Evolutionary conservation across 2,329 filamentous ascomycete species (phyloP).

Genomic region (Trichoderma arundinaceum): DNA sequence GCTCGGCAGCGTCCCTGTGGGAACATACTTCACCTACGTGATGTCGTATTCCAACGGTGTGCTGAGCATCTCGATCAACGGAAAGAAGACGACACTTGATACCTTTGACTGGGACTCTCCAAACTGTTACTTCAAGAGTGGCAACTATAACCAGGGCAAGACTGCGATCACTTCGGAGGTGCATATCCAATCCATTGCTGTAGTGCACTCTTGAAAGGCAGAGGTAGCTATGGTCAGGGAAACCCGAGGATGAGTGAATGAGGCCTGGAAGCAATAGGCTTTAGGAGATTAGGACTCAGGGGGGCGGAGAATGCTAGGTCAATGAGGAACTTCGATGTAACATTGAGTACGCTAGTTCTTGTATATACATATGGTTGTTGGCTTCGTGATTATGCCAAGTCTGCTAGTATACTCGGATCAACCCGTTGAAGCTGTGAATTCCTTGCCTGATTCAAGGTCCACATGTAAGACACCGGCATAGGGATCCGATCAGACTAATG

Average conservation of each 20-base stretch:
- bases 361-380: neutral
- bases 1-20: constrained; percentile 44
- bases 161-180: constrained; percentile 37
- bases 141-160: constrained; percentile 47
- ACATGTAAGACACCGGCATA: neutral
- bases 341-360: neutral
- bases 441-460: neutral
- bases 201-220: constrained; percentile 38
- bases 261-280: neutral
- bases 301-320: neutral
- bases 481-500: neutral
- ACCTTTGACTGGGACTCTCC: constrained; percentile 42
- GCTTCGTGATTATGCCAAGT: neutral
- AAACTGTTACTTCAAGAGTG: constrained; percentile 47
- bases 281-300: neutral
- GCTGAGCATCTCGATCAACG: constrained; percentile 44
- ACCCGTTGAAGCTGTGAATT: neutral
- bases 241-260: neutral
- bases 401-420: neutral
- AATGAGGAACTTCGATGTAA: neutral
- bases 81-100: constrained; percentile 37
- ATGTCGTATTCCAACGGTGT: constrained; percentile 45
- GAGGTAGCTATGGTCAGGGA: neutral
- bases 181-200: constrained; percentile 35
- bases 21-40: constrained; percentile 46